Base-by-base conservation (phyloP, 495 filamentous ascomycete species). In the Neurospora sp. region DNA sequence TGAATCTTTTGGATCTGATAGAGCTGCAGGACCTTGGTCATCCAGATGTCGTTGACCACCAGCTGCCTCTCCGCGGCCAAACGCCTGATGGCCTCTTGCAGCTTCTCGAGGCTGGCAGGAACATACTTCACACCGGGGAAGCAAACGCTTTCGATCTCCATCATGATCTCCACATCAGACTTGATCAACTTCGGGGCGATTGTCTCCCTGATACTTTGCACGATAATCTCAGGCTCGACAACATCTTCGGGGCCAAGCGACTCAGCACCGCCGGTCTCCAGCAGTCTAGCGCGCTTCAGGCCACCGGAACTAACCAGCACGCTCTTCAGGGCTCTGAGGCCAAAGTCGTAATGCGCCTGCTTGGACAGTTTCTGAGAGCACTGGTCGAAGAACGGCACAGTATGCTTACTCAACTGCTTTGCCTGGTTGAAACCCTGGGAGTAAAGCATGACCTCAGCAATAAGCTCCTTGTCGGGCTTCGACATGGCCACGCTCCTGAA, bases 401-500 rank as follows among this genome's bases (percentile, higher is more conserved):
- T 96, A 70, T 97, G 93, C 81, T 92, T 94, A 6, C 96, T 96
- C 18, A 99, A 85, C 73, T 90, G 85, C 82, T 98, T 98, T 39
- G 96, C 96, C 80, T 96, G 92, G 78, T 92, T 94, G 87, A 99
- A 99, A 75, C 96, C 96, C 84, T 99, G 96, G 6, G 96, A 99
- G 85, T 96, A 99, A 27, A 99, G 90, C 96, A 98, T 99, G 72
- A 99, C 96, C 84, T 99, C 96, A 20, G 96, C 92, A 82, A 99
- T 99, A 75, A 98, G 92, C 81, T 99, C 96, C 82, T 99, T 99
- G 84, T 99, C 96, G 0, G 96, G 96, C 82, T 98, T 98, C 10
- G 96, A 98, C 96, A 99, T 99, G 48, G 96, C 96, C 69, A 99
- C 96, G 78, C 96, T 98, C 77, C 96, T 89, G 89, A 99, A 99